Evolutionary conservation across 2,329 filamentous ascomycete genomes (phyloP), one percentile per base, ranked within the genome.

Genomic region (Neonectria hederae): DNA sequence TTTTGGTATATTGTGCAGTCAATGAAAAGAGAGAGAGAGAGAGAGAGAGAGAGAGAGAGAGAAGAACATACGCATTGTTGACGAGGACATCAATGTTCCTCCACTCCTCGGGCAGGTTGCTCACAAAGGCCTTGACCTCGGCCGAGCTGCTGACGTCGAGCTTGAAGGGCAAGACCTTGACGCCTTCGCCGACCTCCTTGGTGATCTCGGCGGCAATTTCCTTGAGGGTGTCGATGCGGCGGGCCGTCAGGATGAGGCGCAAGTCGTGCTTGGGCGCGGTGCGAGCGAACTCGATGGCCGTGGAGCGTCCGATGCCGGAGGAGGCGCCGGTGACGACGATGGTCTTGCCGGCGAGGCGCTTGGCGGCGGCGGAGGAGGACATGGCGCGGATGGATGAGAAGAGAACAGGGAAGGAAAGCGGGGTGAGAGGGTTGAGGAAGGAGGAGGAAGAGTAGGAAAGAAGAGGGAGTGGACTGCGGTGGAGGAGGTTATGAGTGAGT

Each of bases 341-440:
- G 5, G 94, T 98, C 83, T 98, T 98, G 86, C 94, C 94, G 75
- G 91, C 87, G 65, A 99, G 92, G 82, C 95, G 94, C 79, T 93
- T 91, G 68, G 86, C 86, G 81, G 92, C 89, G 42, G 92, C 87
- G 52, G 85, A 79, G 40, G 84, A 80, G 38, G 82, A 75, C 83
- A 86, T 86, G 66, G 76, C 80, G 72, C 76, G 76, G 59, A 52
- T 62, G 45, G 63, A 60, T 45, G 65, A 63, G 58, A 65, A 11
- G 48, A 17, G 32, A 14, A 4, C 10, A 7, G 24, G 14, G 22
- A 11, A 10, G 7, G 9, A 56, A 13, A 57, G 61, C 19, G 42
- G 55, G 30, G 59, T 58, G 30, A 57, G 35, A 53, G 46, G 63
- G 51, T 19, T 40, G 48, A 24, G 7, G 32, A 32, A 11, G 38